Evolutionary conservation across 2,329 filamentous ascomycete genomes (phyloP).

Genomic region (Curvularia verruculosa): DNA sequence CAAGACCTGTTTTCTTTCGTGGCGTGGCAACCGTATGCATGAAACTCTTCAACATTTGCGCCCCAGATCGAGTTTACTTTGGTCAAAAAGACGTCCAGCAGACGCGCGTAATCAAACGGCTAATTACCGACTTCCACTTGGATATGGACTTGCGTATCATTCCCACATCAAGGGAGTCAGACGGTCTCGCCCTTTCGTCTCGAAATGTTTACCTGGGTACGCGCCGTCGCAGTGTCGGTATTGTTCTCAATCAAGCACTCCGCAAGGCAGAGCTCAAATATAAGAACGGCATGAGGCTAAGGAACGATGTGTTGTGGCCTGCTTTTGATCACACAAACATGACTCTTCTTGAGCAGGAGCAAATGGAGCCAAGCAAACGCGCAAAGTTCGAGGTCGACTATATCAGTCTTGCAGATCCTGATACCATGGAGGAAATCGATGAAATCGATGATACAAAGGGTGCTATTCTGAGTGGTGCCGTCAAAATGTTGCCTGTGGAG

Average conservation of each 20-base stretch:
- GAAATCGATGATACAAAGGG: conserved; percentile 72
- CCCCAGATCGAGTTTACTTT: conserved; percentile 83
- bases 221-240: conserved; percentile 72
- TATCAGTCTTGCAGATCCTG: conserved; percentile 85
- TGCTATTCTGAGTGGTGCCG: conserved; percentile 84
- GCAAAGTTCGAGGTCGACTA: conserved; percentile 87
- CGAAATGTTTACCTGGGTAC: conserved; percentile 90
- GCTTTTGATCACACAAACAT: conserved; percentile 66
- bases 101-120: conserved; percentile 82
- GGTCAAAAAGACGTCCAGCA: conserved; percentile 98
- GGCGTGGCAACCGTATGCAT: conserved; percentile 96
- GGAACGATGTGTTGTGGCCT: conserved; percentile 73
- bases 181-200: conserved; percentile 89
- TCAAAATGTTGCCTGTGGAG: conserved; percentile 87
- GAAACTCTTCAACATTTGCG: conserved; percentile 86
- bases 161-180: conserved; percentile 74
- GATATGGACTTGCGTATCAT: conserved; percentile 75
- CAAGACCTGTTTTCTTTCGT: conserved; percentile 91
- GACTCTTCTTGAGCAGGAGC: conserved; percentile 66
- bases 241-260: conserved; percentile 73
- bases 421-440: conserved; percentile 79
- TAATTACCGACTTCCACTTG: conserved; percentile 88
- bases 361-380: conserved; percentile 64
- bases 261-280: conserved; percentile 73
- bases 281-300: conserved; percentile 57